Conservation (phyloP, 2,329 filamentous ascomycete genomes). For the Alternaria arbusti region DNA sequence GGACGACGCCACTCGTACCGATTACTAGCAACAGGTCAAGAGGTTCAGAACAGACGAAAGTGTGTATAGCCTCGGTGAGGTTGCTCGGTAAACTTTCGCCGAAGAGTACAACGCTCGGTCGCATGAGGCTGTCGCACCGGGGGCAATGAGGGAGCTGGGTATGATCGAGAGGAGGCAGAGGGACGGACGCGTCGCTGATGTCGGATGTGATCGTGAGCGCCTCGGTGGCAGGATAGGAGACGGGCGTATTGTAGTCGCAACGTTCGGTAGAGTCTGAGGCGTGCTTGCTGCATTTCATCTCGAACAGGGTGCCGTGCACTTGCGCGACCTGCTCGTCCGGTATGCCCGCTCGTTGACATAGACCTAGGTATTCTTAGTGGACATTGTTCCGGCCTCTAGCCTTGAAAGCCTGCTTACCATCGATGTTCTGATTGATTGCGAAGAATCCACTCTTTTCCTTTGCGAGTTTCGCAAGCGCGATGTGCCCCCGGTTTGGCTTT, state of each 20-base stretch:
- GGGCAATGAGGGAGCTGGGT: conserved; percentile 23
- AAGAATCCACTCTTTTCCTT: conserved; percentile 16
- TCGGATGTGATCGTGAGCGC: conserved; percentile 11
- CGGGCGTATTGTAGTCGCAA: conserved; percentile 14
- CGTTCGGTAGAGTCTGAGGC: background rate
- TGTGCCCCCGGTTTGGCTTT: conserved; percentile 23
- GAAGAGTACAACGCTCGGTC: background rate
- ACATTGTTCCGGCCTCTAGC: background rate
- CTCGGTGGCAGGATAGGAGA: conserved; percentile 14
- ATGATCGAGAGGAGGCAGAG: conserved; percentile 7
- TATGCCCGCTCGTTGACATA: background rate
- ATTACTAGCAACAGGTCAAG: background rate
- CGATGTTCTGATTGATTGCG: conserved; percentile 29
- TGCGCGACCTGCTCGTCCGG: background rate
- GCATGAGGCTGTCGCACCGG: conserved; percentile 3
- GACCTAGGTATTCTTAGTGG: background rate
- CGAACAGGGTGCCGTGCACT: background rate
- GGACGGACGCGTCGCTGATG: conserved; percentile 11
- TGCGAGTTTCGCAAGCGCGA: conserved; percentile 18
- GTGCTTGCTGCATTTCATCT: background rate
- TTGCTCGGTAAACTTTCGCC: background rate
- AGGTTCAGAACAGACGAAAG: background rate
- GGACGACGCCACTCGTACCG: background rate
- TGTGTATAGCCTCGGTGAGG: background rate
- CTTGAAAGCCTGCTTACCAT: conserved; percentile 17